Base-by-base conservation (phyloP, 2,329 filamentous ascomycete species). In the Xylariales sp. region DNA sequence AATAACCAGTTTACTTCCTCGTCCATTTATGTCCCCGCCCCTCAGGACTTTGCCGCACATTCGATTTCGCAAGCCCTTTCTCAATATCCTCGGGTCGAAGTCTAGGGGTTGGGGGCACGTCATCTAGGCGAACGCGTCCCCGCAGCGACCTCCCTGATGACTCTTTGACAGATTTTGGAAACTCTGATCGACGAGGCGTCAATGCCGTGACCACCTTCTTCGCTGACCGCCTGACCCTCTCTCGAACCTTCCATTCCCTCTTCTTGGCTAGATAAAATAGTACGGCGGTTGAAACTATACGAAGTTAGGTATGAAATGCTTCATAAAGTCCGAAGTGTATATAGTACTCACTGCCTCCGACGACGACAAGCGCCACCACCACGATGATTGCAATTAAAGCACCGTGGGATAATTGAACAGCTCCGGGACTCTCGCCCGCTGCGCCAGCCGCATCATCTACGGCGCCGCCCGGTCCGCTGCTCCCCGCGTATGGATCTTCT, bases 191-290 rank as follows among this genome's bases (percentile, higher is more conserved):
- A 55, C 88, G 82, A 5, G 89, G 89, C n/a, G 89, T 90, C 63
- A 91, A 82, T 5, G 85, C 89, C 3, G 84, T 86, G 50, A 86
- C 87, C 34, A 91, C 87, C 75, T 83, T 88, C 69, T 84, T 85
- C 39, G 89, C 88, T 1, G 92, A 94, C 71, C 87, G 88, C 63
- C 90, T 87, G 65, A 97, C 84, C 36, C 85, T 91, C 76, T 92
- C 88, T 66, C 90, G 88, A 72, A 96, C 83, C 72, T 90, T 91
- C 93, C 93, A 96, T 79, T 94, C 92, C 54, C 90, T 88, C 82
- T 93, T 94, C 84, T 96, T 96, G 63, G 93, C 91, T 45, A 95
- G 78, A 78, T 90, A 93, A 82, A 92, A 97, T 34, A 96, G 87
- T 2, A 88, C 81, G 2, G 89, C 87, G 41, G 86, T 90, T 28